phyloP scores from a whole-genome alignment of 1,284 basidiomycete species.

The Acaromyces ingoldii region DNA sequence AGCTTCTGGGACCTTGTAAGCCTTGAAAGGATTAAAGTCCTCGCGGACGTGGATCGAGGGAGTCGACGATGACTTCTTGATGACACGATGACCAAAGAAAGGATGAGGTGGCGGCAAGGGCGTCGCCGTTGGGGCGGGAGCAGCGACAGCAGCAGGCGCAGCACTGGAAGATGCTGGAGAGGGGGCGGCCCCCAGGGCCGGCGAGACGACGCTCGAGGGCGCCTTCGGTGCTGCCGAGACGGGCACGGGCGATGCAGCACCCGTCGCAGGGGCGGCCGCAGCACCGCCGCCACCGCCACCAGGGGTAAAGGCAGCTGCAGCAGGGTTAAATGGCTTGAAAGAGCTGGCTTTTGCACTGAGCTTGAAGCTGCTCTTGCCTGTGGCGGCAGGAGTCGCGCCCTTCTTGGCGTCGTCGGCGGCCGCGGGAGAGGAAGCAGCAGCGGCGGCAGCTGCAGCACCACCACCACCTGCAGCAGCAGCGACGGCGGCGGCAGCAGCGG shows the following conservation, averaged over 20 bases:
- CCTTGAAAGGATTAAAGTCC: constrained; percentile 91
- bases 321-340: constrained; percentile 62
- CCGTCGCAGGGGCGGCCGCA: not conserved
- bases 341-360: constrained; percentile 72
- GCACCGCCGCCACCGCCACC: constrained; percentile 23
- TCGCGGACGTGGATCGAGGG: constrained; percentile 67
- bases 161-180: constrained; percentile 13
- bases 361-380: constrained; percentile 61
- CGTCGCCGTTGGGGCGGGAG: constrained; percentile 38
- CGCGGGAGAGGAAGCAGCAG: constrained; percentile 2
- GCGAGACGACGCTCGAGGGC: not conserved
- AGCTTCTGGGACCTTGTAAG: constrained; percentile 71
- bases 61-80: constrained; percentile 69
- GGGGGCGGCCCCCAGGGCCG: not conserved
- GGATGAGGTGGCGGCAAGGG: constrained; percentile 61
- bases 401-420: constrained; percentile 12
- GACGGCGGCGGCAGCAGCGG: constrained; percentile 14
- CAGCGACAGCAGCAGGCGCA: constrained; percentile 15
- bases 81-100: constrained; percentile 74
- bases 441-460: constrained; percentile 6
- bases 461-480: constrained; percentile 9
- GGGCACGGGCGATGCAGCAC: not conserved
- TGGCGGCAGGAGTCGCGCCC: constrained; percentile 14
- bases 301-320: constrained; percentile 56
- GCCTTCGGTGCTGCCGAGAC: not conserved